Conservation (phyloP, 768 basidiomycete genomes). For the Termitomyces sp. region DNA sequence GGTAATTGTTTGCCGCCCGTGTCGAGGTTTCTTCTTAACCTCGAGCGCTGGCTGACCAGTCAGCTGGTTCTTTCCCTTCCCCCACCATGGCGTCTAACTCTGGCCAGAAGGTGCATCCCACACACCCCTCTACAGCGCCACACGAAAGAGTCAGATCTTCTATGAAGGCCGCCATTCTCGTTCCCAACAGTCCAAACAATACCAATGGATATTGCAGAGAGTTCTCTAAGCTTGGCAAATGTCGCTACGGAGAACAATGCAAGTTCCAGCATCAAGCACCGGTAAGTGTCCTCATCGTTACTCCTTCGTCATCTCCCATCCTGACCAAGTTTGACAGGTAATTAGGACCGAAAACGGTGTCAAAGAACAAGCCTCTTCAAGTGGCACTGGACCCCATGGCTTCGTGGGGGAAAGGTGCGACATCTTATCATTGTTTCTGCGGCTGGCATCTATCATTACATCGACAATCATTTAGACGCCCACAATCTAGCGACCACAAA, state of each 20-base stretch:
- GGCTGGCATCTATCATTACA: background rate
- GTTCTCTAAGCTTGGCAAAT: background rate
- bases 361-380: background rate
- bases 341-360: background rate
- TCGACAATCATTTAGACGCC: background rate
- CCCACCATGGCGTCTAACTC: background rate
- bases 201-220: background rate
- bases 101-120: background rate
- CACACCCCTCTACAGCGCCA: background rate
- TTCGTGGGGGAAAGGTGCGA: background rate
- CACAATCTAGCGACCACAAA: background rate
- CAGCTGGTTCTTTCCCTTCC: background rate
- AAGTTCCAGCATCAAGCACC: background rate
- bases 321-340: background rate
- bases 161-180: background rate
- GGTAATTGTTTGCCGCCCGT: background rate
- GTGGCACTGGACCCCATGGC: background rate
- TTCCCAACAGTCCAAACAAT: background rate
- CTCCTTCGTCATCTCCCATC: background rate
- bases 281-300: background rate
- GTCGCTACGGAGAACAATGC: slow-evolving; percentile 5
- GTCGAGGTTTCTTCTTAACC: background rate
- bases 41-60: background rate
- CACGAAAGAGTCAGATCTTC: background rate
- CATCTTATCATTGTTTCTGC: background rate